phyloP scores from a whole-genome alignment of 2,329 filamentous ascomycete species.

The Nannizziopsis barbatae region DNA sequence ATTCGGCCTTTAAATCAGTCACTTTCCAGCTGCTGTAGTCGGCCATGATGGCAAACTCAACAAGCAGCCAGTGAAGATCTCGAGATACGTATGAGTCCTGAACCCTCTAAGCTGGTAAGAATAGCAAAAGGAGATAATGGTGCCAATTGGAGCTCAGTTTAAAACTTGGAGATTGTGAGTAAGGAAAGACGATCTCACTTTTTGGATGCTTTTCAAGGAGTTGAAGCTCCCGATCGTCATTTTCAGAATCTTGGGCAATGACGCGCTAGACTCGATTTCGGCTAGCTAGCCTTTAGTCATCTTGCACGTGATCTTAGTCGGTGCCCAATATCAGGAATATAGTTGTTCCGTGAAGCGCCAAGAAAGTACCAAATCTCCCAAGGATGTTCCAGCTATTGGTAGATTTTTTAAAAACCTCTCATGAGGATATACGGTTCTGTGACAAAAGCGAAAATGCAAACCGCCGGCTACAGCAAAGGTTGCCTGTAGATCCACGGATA shows the following conservation, averaged over 20 bases:
- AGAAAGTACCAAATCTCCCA: no score
- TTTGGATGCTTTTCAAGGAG: neutral
- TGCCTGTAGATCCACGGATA: no score
- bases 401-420: no score
- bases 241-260: neutral
- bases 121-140: neutral
- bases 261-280: neutral
- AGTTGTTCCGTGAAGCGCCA: no score
- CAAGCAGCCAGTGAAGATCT: neutral
- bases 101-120: neutral
- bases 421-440: no score
- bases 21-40: constrained; percentile 56
- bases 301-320: neutral
- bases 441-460: no score
- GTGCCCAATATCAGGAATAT: no score
- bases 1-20: constrained; percentile 60
- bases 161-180: neutral
- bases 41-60: constrained; percentile 30
- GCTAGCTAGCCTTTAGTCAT: neutral
- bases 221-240: neutral
- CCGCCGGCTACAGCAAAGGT: no score
- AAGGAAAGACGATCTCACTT: neutral
- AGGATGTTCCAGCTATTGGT: no score
- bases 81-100: neutral
- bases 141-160: no score